Base-by-base conservation (phyloP, 2,329 filamentous ascomycete genomes). In the Arachnopeziza araneosa region DNA sequence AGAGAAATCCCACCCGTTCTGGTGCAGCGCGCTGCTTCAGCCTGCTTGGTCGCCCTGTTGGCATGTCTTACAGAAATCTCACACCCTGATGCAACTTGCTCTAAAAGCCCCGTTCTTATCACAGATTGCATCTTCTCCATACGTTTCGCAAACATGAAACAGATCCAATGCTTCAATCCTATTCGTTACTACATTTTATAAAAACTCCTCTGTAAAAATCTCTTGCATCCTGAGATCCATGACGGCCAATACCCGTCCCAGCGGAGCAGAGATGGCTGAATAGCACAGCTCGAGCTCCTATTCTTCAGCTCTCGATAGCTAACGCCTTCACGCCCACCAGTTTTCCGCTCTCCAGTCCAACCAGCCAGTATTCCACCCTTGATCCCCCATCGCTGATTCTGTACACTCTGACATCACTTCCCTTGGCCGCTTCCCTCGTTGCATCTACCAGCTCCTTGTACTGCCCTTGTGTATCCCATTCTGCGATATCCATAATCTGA, bases 321-420 rank as follows among this genome's bases (percentile, higher is more conserved):
- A 91, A 77, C 12, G 88, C 90, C 80, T 91, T 93, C 59, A 88
- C 80, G 17, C 93, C 93, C 8, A 96, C 85, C 61, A 96, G 69
- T 75, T 80, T 82, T 14, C 80, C 81, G 55, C 76, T 75, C 69
- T 87, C 80, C 66, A 88, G 72, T 23, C 83, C 84, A 53, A 96
- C 77, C 60, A 96, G 77, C 82, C 87, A 96, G 74, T 96, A 96
- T 75, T 96, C 90, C 17, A 81, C 80, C 71, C 88, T 82, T 24
- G 86, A 84, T 14, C 78, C 77, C 52, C 83, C 85, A 67, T 83
- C 78, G 60, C 80, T 77, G 9, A 96, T 84, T 57, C 83, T 79
- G 70, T 95, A 96, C 23, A 96, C 86, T 71, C 87, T 84, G 56
- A 93, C 83, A 64, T 90, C 86, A 62, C 80, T 82, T 1, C 88